Evolutionary conservation across 495 filamentous ascomycete species (phyloP).

Genomic region (Acidomyces sp.): DNA sequence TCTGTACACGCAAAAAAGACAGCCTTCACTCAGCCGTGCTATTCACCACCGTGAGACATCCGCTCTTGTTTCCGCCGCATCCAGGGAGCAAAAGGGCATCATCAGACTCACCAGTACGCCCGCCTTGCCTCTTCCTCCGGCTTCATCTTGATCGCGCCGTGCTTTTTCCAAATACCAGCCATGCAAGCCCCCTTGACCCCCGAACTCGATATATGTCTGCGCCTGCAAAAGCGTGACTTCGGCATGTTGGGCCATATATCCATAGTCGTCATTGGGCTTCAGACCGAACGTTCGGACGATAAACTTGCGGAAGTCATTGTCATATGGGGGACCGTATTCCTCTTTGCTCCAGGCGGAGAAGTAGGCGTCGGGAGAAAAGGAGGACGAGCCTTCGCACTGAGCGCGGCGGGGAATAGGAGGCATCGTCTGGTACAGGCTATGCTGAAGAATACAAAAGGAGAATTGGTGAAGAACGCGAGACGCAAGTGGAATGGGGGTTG

Average conservation of each 20-base stretch:
- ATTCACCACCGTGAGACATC: constrained; percentile 11
- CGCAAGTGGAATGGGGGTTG: not conserved
- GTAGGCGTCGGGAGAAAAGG: constrained; percentile 30
- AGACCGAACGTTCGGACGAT: constrained; percentile 42
- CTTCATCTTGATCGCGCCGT: no score
- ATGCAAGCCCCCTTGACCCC: constrained; percentile 33
- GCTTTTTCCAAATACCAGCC: no score
- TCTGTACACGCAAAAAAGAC: constrained; percentile 20
- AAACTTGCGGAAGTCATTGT: constrained; percentile 36
- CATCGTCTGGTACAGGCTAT: constrained; percentile 4
- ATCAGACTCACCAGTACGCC: constrained; percentile 22
- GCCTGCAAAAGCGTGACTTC: constrained; percentile 40
- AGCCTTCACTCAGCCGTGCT: constrained; percentile 13
- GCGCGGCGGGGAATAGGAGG: constrained; percentile 14
- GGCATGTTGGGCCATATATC: constrained; percentile 43
- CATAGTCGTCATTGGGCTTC: constrained; percentile 35
- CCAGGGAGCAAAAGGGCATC: no score
- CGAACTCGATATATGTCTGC: constrained; percentile 37
- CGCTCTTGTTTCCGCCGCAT: no score
- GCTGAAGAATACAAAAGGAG: not conserved
- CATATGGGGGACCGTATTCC: constrained; percentile 18
- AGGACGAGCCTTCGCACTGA: constrained; percentile 22
- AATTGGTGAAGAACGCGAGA: not conserved
- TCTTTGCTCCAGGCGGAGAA: constrained; percentile 26
- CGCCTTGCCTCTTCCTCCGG: constrained; percentile 25